phyloP scores from a whole-genome alignment of 148 eudicot species.

The Polygonum aviculare region DNA sequence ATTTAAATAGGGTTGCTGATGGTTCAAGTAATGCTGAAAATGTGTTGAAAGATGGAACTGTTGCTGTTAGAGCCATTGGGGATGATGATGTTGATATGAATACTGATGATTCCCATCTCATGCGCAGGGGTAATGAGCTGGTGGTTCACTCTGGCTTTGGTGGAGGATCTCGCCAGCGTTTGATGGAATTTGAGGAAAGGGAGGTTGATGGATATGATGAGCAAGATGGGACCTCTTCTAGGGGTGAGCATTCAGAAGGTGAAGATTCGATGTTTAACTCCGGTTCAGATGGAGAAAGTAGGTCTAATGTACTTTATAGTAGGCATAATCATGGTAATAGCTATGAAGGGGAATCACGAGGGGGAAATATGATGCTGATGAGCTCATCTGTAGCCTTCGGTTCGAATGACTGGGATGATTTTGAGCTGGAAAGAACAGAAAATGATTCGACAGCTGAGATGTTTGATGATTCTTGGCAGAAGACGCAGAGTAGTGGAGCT shows the following conservation, averaged over 20 bases:
- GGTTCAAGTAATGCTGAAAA: conserved; percentile 23
- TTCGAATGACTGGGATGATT: conserved; percentile 84
- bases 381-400: conserved; percentile 70
- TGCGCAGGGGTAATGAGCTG: conserved; percentile 8
- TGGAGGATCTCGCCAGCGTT: conserved; percentile 9
- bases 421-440: conserved; percentile 38
- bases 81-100: conserved; percentile 12
- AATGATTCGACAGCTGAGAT: conserved; percentile 18
- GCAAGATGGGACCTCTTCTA: conserved; percentile 46
- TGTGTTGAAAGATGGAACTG: conserved; percentile 25
- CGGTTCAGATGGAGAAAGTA: conserved; percentile 58
- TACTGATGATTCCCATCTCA: conserved; percentile 10
- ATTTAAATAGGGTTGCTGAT: conserved; percentile 2
- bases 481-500: conserved; percentile 19
- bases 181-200: conserved; percentile 17
- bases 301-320: conserved; percentile 22
- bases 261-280: conserved; percentile 83
- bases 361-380: conserved; percentile 48
- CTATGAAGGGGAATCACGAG: conserved; percentile 16
- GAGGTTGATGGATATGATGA: conserved; percentile 45
- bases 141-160: conserved; percentile 4
- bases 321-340: conserved; percentile 18
- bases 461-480: conserved; percentile 26
- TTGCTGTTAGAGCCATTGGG: conserved; percentile 1
- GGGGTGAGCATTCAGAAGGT: conserved; percentile 76